Conservation (phyloP, 2,329 filamentous ascomycete species). For the Paraconiothyrium brasiliense region DNA sequence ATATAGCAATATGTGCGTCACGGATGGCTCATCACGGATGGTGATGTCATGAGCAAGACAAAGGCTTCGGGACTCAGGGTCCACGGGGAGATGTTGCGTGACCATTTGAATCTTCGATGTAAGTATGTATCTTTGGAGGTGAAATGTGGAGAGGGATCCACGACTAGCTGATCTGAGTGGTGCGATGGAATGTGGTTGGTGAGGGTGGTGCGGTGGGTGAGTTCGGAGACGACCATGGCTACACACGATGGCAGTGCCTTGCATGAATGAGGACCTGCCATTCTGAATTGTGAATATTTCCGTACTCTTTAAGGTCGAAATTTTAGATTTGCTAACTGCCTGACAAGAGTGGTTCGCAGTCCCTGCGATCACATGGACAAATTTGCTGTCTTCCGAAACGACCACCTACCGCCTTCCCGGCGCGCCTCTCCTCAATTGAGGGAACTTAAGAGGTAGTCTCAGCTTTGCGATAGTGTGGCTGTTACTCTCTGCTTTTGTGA, state of each 20-base stretch:
- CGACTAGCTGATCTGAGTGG: not conserved
- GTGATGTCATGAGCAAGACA: constrained; percentile 10
- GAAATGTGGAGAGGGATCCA: not conserved
- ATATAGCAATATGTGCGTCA: constrained; percentile 9
- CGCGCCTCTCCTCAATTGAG: constrained; percentile 61
- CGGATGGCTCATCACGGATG: constrained; percentile 1
- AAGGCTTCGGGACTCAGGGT: not conserved
- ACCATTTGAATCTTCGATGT: not conserved
- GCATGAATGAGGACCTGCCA: not conserved
- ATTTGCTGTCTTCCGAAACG: not conserved
- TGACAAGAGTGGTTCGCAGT: not conserved
- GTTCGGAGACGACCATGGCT: not conserved
- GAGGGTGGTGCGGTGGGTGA: not conserved
- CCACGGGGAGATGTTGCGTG: constrained; percentile 6
- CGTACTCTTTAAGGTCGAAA: not conserved
- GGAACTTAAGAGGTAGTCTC: constrained; percentile 82
- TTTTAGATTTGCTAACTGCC: not conserved
- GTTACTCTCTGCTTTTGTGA: constrained; percentile 67
- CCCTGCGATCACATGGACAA: not conserved
- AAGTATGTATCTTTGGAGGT: constrained; percentile 5
- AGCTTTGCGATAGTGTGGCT: constrained; percentile 75
- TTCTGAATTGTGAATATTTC: not conserved
- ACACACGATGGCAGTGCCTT: not conserved
- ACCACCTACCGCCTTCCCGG: constrained; percentile 29
- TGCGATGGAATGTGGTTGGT: not conserved